A percentile compares a stretch with the other conserved stretches of the same genome.
phyloP scores from a whole-genome alignment of 805 yeast species.

The Pichia kluyveri region DNA sequence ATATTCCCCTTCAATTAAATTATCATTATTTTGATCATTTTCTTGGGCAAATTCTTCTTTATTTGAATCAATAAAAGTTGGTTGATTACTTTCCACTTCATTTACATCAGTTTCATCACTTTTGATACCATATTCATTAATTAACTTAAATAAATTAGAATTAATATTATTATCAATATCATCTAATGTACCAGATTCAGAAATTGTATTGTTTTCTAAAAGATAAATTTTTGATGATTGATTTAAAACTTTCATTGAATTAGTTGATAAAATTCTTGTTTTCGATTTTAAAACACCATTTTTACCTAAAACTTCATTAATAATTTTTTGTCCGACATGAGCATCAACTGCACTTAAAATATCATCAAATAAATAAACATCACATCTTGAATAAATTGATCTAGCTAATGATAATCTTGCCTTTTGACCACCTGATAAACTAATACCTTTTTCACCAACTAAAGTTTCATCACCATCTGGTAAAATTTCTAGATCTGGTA shows the following conservation, averaged over 20 bases:
- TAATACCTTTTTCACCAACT: conserved; percentile 96
- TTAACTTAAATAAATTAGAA: conserved; percentile 25
- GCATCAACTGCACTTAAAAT: conserved; percentile 95
- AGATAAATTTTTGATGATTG: conserved; percentile 55
- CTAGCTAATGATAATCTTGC: conserved; percentile 91
- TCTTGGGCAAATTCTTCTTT: background rate
- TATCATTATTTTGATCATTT: background rate
- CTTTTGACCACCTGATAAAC: conserved; percentile 95
- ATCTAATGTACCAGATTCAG: conserved; percentile 47
- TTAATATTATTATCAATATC: conserved; percentile 21
- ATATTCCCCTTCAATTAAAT: conserved; percentile 9
- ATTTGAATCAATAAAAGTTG: background rate
- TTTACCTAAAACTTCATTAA: conserved; percentile 43
- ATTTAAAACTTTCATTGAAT: conserved; percentile 44
- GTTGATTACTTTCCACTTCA: conserved; percentile 8
- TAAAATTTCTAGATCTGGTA: conserved; percentile 64
- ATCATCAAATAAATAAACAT: conserved; percentile 83
- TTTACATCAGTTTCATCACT: conserved; percentile 10
- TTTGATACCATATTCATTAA: conserved; percentile 30
- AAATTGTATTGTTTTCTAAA: conserved; percentile 42
- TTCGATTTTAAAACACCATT: conserved; percentile 41
- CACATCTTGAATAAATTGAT: conserved; percentile 92
- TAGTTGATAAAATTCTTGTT: conserved; percentile 50
- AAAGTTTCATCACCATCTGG: conserved; percentile 87
- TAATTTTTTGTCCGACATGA: conserved; percentile 83